Conservation (phyloP, 345 rosid genomes). For the Salix brachista region DNA sequence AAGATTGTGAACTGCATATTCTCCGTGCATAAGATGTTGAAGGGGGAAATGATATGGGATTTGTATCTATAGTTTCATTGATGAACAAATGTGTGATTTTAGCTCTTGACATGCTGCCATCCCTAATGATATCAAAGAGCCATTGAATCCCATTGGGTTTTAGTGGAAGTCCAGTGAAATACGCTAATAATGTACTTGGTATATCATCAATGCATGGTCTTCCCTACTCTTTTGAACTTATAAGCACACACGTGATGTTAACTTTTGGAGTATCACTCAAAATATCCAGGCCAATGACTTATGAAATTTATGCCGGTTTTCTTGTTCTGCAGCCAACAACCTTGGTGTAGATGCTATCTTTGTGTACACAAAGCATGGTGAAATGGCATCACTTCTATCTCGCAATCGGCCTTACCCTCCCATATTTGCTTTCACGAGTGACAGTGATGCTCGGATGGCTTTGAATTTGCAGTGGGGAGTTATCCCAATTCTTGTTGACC, state of each 20-base stretch:
- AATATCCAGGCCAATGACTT: neutral
- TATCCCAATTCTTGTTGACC: constrained; percentile 37
- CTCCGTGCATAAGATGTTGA: neutral
- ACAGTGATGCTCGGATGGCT: constrained; percentile 45
- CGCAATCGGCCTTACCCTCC: constrained; percentile 68
- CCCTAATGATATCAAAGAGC: neutral
- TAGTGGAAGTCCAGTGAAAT: neutral
- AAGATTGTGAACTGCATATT: neutral
- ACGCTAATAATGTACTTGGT: neutral
- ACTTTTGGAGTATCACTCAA: neutral
- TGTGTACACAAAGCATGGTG: constrained; percentile 62
- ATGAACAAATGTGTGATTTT: neutral
- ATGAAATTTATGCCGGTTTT: neutral
- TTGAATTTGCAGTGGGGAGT: constrained; percentile 76
- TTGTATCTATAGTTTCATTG: neutral
- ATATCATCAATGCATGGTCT: neutral
- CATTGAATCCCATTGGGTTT: neutral
- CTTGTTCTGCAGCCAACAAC: constrained; percentile 45
- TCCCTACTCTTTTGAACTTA: neutral
- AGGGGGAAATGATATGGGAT: neutral
- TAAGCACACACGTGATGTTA: neutral
- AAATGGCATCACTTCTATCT: constrained; percentile 69
- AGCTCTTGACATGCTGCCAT: neutral
- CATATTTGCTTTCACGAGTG: constrained; percentile 57
- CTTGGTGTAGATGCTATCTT: constrained; percentile 65